Base-by-base conservation (phyloP, 2,329 filamentous ascomycete species). In the Kalaharituber pfeilii region DNA sequence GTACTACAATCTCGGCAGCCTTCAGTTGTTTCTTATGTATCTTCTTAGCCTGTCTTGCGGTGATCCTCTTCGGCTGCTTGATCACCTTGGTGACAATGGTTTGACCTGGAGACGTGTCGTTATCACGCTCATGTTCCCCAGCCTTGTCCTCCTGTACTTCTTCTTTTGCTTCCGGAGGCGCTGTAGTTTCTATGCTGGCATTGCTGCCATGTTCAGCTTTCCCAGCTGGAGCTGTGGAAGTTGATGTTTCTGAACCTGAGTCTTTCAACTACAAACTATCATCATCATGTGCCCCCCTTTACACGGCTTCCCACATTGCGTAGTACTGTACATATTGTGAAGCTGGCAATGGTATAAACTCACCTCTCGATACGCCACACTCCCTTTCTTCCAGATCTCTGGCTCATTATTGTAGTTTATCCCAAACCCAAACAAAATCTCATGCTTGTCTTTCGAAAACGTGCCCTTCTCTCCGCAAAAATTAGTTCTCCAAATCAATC, bases 391-490 rank as follows among this genome's bases (percentile, higher is more conserved):
- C 68, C 79, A 94, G 15, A 95, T 87, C 59, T 93, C 86, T 0
- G 80, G 79, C 68, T 98, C 91, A 62, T 94, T 91, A 69, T 98
- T 98, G 70, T 98, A 98, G 69, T 98, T 98, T 66, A 96, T 88
- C 2, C 81, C 78, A 67, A 94, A 96, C 1, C 81, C 84, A 68
- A 91, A 98, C 13, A 98, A 71, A 20, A 98, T 93, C 71, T 98
- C 91, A 65, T 98, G 91, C 71, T 98, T 98, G 64, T 96, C 87
- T 2, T 79, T 74, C 2, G 88, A 78, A 1, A 93, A 69, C 0
- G 87, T 93, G 2, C 89, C 88, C 83, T 88, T 49, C 9, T 49
- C 36, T 36, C 11, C 36, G 45, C 33, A 29, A 27, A 9, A 36
- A 61, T 67, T 55, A 67, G 59, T 51, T 49, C 33, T 22, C 29